Evolutionary conservation across 139 green algal species (phyloP), one percentile per base, ranked within the genome.

Genomic region (Pedinophyceae sp.): DNA sequence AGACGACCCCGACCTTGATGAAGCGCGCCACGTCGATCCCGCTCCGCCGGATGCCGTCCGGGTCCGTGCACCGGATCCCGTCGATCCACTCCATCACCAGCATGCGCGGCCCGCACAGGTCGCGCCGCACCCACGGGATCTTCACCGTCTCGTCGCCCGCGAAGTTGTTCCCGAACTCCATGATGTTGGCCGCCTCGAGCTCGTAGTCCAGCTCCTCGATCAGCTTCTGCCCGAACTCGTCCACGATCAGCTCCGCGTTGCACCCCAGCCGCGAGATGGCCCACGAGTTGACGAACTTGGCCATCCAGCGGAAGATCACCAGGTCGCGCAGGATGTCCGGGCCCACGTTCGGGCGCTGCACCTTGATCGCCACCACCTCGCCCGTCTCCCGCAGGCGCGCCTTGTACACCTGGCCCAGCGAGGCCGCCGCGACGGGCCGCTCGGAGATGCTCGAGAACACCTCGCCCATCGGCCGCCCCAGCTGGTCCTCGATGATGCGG

Each of bases 51-150:
- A 71, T 62, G 34, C 46, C 52, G 27, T 70, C 58, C n/a, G 66
- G 68, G 48, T 94, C 75, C 4, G 87, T 95, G 72, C 87, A 96
- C 30, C 89, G 72, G 25, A 97, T 76, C 50, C 92, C 92, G 53
- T 98, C 83, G 49, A 99, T 95, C 92, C 92, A 99, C 75, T 99
- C 92, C 92, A 99, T 99, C 13, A 89, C 72, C 26, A 99, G 68
- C 28, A 94, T 64, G 13, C 70, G 58, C 40, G 52, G 55, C 20
- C 78, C 75, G 45, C 71, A 87, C 60, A 95, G 66, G 62, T 93
- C 82, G 19, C 50, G 52, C 29, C 85, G 77, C 60, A 89, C 80
- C 80, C 79, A 93, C 23, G 91, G 91, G 54, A 98, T 98, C 72
- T 98, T 98, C 19, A 98, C 92, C 17, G 67, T 85, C 24, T 79